Conservation (phyloP, 306 rosid genomes). For the Inga oerstediana region DNA sequence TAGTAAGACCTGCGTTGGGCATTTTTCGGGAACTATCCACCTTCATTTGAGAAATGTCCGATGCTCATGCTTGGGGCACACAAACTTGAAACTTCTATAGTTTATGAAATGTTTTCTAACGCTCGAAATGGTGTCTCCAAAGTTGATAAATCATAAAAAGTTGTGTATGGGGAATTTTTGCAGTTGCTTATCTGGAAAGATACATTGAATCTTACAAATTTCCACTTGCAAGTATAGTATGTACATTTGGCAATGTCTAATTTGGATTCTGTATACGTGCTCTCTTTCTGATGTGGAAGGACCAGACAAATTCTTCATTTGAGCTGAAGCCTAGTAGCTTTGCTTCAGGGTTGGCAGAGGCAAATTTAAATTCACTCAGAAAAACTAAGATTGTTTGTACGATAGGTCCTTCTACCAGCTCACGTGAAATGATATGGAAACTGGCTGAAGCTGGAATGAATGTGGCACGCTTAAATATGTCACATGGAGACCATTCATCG, state of each 20-base stretch:
- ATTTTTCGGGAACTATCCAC: not conserved
- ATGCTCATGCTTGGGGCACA: not conserved
- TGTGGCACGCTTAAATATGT: constrained; percentile 93
- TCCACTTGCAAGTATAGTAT: not conserved
- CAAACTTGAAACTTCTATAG: not conserved
- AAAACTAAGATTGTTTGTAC: constrained; percentile 95
- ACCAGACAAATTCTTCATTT: constrained; percentile 35
- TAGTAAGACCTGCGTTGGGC: not conserved
- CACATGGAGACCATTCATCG: constrained; percentile 89
- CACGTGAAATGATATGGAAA: constrained; percentile 94
- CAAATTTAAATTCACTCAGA: constrained; percentile 41
- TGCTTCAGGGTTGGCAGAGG: constrained; percentile 30
- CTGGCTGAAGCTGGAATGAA: constrained; percentile 87
- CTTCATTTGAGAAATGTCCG: not conserved
- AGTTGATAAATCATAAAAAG: not conserved
- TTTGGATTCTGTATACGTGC: constrained; percentile 16
- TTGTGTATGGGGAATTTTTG: not conserved
- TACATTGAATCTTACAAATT: not conserved
- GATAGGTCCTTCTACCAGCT: constrained; percentile 87
- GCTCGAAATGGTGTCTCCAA: not conserved
- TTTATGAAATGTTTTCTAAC: not conserved
- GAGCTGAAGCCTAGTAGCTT: constrained; percentile 40
- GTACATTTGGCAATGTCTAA: not conserved
- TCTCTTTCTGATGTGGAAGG: constrained; percentile 38
- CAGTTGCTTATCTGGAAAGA: not conserved